These are phyloP conservation scores for Daldinia sp. DNA, from an alignment of 2,329 filamentous ascomycete species.

Conservation along the genomic window DNA sequence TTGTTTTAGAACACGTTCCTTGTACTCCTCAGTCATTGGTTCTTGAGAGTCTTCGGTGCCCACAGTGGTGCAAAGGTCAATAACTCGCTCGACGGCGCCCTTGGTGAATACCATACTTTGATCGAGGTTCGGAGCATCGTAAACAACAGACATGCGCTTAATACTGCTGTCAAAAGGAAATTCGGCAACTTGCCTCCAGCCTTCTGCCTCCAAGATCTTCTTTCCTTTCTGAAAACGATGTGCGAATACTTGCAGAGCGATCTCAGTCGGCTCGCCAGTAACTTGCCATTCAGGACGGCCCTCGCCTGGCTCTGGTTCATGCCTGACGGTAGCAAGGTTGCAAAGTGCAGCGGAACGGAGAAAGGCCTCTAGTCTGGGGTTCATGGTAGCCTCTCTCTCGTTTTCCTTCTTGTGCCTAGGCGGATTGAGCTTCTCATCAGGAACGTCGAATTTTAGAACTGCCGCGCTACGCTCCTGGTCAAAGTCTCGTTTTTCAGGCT, in stretches of 20 bases:
- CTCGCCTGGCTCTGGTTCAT: constrained; percentile 60
- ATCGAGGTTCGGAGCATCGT: constrained; percentile 58
- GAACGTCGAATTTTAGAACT: constrained; percentile 69
- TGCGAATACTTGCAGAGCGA: constrained; percentile 78
- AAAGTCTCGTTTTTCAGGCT: constrained; percentile 60
- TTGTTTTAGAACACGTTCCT: constrained; percentile 59
- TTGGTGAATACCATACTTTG: constrained; percentile 67
- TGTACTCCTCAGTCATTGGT: constrained; percentile 60
- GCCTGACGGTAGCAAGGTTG: constrained; percentile 68
- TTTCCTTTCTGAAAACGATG: constrained; percentile 71
- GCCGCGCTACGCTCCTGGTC: constrained; percentile 67
- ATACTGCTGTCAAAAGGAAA: constrained; percentile 82
- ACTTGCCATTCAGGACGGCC: constrained; percentile 69
- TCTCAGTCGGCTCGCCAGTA: constrained; percentile 76
- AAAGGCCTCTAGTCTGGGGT: constrained; percentile 59
- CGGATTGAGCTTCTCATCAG: constrained; percentile 61
- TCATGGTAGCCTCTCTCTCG: constrained; percentile 53
- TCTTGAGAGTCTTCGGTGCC: constrained; percentile 54
- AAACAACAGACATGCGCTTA: constrained; percentile 83
- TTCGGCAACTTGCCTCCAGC: constrained; percentile 73
- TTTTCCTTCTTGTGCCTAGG: constrained; percentile 48
- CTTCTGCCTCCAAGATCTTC: constrained; percentile 58
- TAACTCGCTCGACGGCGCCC: constrained; percentile 67
- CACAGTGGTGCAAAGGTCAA: constrained; percentile 63
- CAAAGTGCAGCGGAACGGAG: constrained; percentile 68